Base-by-base conservation (phyloP, 371 early-diverging fungal genomes). In the Mortierella polycephala region DNA sequence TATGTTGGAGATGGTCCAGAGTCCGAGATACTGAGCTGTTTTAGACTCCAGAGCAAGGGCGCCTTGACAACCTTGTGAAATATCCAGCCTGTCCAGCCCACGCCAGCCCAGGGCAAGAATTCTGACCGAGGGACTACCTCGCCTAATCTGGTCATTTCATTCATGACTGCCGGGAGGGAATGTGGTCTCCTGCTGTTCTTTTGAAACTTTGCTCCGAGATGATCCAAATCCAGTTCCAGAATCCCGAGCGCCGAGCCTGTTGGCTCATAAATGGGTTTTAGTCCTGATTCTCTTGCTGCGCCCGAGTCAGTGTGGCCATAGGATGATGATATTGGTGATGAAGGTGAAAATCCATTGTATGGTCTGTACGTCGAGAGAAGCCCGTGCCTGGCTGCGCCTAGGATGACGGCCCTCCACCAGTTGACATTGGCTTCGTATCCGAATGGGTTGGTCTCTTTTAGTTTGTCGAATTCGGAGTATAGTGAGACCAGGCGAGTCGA, bases 21-120 rank as follows among this genome's bases (percentile, higher is more conserved):
- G 20, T 75, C 69, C 0, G 76, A 75, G 41, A 75, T 44, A 46
- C 71, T 67, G 14, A 75, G 63, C 12, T 70, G 76, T n/a, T 71
- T 66, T 12, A 75, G 56, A 47, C 76, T 67, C 76, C 76, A 75
- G 5, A 71, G 57, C 39, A 75, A 52, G 2, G 79, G 79, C 7
- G 69, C 72, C 49, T 68, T 69, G 49, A 77, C 72, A 16, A 71
- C 68, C 55, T 68, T 71, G 62, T 77, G 79, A 57, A 77, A 62
- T 7, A 77, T 58, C 79, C 72, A 71, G 8, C 69, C 72, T 30
- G 58, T 64, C 79, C 71, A 71, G 2, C 69, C 65, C 20, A 69
- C 61, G 0, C 79, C 79, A 7, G 72, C 72, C 79, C 72, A 71
- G 9, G 79, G 79, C 21, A 77, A 61, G 44, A 71, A 77, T 18